phyloP scores from a whole-genome alignment of 345 rosid species.

The Citrus trifoliata region DNA sequence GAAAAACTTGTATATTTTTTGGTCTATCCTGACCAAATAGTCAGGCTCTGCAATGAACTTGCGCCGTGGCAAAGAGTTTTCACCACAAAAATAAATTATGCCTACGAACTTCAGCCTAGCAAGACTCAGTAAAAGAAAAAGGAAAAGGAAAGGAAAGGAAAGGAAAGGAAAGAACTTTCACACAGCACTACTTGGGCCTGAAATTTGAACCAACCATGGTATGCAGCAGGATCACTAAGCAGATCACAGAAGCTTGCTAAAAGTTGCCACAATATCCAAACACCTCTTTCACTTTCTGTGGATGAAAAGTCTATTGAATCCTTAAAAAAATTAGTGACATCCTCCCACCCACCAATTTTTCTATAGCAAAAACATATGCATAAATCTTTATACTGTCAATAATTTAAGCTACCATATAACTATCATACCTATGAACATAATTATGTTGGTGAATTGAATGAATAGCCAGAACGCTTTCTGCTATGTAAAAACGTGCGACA shows the following conservation, averaged over 20 bases:
- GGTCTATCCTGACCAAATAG: background rate
- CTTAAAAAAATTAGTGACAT: background rate
- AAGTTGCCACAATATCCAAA: background rate
- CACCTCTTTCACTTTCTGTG: background rate
- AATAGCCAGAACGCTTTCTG: slow-evolving; percentile 86
- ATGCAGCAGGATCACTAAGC: background rate
- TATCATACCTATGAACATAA: slow-evolving; percentile 71
- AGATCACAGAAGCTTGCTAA: background rate
- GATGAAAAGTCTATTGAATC: background rate
- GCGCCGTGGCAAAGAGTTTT: background rate
- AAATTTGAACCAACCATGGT: background rate
- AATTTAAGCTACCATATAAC: background rate
- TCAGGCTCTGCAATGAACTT: background rate
- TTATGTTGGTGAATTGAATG: slow-evolving; percentile 84
- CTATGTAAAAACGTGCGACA: slow-evolving; percentile 86
- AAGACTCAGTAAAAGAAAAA: background rate
- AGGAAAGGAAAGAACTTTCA: background rate
- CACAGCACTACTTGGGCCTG: background rate
- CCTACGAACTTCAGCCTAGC: background rate
- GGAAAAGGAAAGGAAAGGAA: too few relatives aligned
- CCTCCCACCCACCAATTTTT: background rate
- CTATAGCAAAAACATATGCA: background rate
- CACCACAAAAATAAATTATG: background rate
- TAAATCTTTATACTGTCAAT: background rate
- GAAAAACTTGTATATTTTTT: background rate